Percentiles rank a stretch among this genome's conserved stretches.
These are phyloP conservation scores for Trichosporon faecale DNA, from an alignment of 1,284 basidiomycete genomes.

Conservation along the genomic window DNA sequence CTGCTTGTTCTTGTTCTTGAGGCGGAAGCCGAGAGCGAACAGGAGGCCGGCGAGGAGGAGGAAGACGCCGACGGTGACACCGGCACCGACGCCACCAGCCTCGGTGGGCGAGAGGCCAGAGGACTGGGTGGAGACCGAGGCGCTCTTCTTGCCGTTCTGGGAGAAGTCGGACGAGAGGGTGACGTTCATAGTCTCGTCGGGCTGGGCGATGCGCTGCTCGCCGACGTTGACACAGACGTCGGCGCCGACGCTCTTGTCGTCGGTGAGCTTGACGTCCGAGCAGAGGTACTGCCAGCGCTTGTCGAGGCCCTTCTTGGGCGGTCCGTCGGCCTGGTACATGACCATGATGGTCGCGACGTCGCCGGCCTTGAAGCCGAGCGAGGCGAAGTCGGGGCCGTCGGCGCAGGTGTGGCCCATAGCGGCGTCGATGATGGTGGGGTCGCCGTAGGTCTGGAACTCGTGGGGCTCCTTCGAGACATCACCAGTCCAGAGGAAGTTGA, in stretches of 20 bases:
- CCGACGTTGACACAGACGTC: constrained; percentile 17
- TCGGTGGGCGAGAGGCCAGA: constrained; percentile 7
- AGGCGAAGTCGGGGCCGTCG: constrained; percentile 35
- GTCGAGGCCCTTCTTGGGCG: constrained; percentile 10
- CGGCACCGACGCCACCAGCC: constrained; percentile 23
- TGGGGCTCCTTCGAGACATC: background rate
- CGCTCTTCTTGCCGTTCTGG: background rate
- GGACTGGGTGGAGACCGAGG: background rate
- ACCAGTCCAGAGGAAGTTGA: constrained; percentile 68
- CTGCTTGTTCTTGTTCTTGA: constrained; percentile 9
- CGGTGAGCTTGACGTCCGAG: constrained; percentile 35
- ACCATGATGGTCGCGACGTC: constrained; percentile 35
- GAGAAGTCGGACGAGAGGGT: background rate
- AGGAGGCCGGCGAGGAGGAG: constrained; percentile 15
- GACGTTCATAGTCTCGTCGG: constrained; percentile 14
- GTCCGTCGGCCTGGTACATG: constrained; percentile 31
- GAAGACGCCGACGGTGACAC: constrained; percentile 16
- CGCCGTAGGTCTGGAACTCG: constrained; percentile 32
- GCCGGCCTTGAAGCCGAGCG: constrained; percentile 31
- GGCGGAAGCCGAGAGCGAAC: constrained; percentile 16
- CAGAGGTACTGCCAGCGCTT: constrained; percentile 32
- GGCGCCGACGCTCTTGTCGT: constrained; percentile 22
- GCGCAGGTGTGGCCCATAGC: constrained; percentile 36
- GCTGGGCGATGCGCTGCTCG: background rate
- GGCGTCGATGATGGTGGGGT: constrained; percentile 26